Evolutionary conservation across 176 grass and related monocot species (phyloP).

Genomic region (Saccharum spontaneum): DNA sequence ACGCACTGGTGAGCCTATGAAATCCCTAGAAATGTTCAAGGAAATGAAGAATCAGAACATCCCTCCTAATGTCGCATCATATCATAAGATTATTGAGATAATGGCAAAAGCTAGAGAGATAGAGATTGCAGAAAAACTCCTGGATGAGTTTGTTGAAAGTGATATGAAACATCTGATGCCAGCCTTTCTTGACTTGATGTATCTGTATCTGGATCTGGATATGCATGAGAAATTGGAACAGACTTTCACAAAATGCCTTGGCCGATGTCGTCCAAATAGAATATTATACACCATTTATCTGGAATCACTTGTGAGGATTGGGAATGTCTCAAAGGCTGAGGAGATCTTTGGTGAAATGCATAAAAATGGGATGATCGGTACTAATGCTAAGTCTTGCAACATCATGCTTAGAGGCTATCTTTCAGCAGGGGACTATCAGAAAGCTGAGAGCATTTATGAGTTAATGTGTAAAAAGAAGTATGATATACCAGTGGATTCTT

Average conservation of each 20-base stretch:
- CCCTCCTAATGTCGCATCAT: conserved; percentile 65
- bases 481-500: conserved; percentile 47
- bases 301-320: conserved; percentile 66
- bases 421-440: conserved; percentile 61
- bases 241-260: conserved; percentile 70
- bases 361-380: conserved; percentile 71
- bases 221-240: conserved; percentile 78
- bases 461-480: conserved; percentile 92
- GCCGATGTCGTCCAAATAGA: conserved; percentile 72
- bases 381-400: conserved; percentile 79
- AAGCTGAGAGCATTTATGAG: conserved; percentile 83
- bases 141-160: conserved; percentile 73
- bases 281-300: conserved; percentile 79
- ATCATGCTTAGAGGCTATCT: conserved; percentile 81
- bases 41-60: conserved; percentile 73
- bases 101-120: conserved; percentile 62
- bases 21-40: conserved; percentile 84
- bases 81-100: conserved; percentile 94
- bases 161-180: conserved; percentile 91
- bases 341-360: conserved; percentile 88
- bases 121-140: conserved; percentile 60
- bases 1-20: conserved; percentile 55
- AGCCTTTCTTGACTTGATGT: conserved; percentile 76
- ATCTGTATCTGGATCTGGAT: conserved; percentile 75
- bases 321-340: conserved; percentile 66